Evolutionary conservation across 1,284 basidiomycete genomes (phyloP).

Genomic region (Bjerkandera adusta): DNA sequence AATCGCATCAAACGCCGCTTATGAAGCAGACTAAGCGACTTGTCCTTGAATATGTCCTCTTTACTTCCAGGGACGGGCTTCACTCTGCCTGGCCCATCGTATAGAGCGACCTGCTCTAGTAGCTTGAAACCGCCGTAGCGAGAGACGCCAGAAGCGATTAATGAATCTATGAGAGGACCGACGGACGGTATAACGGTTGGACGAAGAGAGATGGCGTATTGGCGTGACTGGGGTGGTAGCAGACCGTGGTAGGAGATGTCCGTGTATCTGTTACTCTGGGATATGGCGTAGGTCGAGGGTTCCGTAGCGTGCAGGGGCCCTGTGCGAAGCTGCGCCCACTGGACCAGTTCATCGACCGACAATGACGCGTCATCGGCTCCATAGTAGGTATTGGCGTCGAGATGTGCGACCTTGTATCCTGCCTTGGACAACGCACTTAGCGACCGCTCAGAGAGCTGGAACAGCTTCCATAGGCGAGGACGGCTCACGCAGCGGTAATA

Average conservation of each 20-base stretch:
- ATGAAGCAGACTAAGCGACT: slow-evolving; percentile 74
- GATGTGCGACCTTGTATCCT: slow-evolving; percentile 83
- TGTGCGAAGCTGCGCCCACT: slow-evolving; percentile 56
- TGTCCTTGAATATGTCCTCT: slow-evolving; percentile 91
- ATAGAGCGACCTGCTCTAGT: slow-evolving; percentile 75
- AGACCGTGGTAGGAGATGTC: slow-evolving; percentile 42
- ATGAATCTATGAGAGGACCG: slow-evolving; percentile 78
- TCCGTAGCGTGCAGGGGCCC: slow-evolving; percentile 15
- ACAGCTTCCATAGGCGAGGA: slow-evolving; percentile 9
- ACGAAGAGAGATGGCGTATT: slow-evolving; percentile 84
- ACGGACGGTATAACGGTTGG: slow-evolving; percentile 82
- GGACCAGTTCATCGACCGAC: slow-evolving; percentile 74
- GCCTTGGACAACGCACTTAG: slow-evolving; percentile 83
- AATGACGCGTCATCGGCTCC: slow-evolving; percentile 83
- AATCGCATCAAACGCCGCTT: slow-evolving; percentile 95
- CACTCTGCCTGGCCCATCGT: slow-evolving; percentile 42
- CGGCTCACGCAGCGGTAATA: slow-evolving; percentile 83
- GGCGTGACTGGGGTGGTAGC: slow-evolving; percentile 56
- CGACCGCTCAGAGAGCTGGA: slow-evolving; percentile 23
- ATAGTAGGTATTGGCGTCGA: slow-evolving; percentile 86
- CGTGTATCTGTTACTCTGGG: slow-evolving; percentile 33
- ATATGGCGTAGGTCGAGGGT: slow-evolving; percentile 22
- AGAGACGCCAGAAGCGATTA: slow-evolving; percentile 85
- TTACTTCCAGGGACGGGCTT: slow-evolving; percentile 86
- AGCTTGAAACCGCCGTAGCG: slow-evolving; percentile 90